phyloP scores from a whole-genome alignment of 345 rosid species.

The Eutrema heterophyllum region DNA sequence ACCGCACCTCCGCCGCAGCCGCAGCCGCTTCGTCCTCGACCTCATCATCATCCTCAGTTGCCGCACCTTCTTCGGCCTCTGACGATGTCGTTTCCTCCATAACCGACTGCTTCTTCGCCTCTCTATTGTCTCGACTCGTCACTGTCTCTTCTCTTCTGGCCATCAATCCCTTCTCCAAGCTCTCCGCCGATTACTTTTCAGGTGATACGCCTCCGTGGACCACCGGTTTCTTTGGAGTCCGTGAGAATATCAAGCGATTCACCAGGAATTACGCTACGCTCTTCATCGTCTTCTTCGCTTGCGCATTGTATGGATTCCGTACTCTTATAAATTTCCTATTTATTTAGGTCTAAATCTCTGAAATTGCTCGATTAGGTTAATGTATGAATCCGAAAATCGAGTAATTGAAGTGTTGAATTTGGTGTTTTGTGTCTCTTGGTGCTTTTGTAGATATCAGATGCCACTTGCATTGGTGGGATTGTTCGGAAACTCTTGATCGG shows the following conservation, averaged over 20 bases:
- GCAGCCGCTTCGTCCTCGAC: constrained; percentile 36
- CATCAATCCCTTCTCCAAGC: constrained; percentile 83
- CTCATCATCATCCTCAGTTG: constrained; percentile 19
- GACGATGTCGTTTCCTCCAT: constrained; percentile 33
- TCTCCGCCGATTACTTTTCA: constrained; percentile 72
- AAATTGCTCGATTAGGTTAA: neutral
- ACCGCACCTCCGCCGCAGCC: constrained; percentile 46
- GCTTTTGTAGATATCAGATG: constrained; percentile 75
- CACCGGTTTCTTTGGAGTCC: constrained; percentile 64
- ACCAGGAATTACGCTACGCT: constrained; percentile 76
- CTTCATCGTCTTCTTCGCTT: constrained; percentile 76
- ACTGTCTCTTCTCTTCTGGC: constrained; percentile 58
- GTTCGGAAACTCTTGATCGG: constrained; percentile 49
- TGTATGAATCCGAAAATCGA: neutral
- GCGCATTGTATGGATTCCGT: constrained; percentile 54
- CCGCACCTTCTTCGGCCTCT: constrained; percentile 20
- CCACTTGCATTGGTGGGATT: constrained; percentile 85
- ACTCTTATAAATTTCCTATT: neutral
- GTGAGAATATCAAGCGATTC: constrained; percentile 89
- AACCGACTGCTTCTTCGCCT: constrained; percentile 39
- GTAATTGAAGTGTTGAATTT: neutral
- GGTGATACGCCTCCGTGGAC: constrained; percentile 82
- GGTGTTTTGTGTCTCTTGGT: neutral
- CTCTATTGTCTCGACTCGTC: constrained; percentile 39
- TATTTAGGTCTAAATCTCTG: neutral